phyloP scores from a whole-genome alignment of 2,329 filamentous ascomycete genomes.

The Aspergillus sojae region DNA sequence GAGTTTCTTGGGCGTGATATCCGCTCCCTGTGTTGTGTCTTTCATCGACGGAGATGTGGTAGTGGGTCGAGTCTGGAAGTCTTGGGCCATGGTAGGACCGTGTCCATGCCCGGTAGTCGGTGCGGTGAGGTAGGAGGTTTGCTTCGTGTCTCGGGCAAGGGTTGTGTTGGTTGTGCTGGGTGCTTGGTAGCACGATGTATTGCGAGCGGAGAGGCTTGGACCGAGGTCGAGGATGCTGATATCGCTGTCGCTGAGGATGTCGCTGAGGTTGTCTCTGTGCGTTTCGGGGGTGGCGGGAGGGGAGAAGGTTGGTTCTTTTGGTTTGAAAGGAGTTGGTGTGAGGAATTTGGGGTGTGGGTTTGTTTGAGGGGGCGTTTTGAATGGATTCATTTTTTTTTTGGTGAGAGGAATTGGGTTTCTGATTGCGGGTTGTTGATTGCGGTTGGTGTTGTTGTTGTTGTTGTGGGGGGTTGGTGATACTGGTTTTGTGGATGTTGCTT shows the following conservation, averaged over 20 bases:
- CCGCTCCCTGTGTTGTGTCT: neutral
- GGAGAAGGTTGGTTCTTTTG: neutral
- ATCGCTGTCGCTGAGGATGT: slow-evolving; percentile 26
- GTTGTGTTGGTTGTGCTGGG: neutral
- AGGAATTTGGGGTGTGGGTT: neutral
- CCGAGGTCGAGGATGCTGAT: slow-evolving; percentile 32
- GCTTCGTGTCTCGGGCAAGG: neutral
- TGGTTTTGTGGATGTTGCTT: neutral
- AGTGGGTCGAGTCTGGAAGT: neutral
- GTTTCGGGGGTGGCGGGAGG: neutral
- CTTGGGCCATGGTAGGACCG: neutral
- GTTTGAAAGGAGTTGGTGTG: neutral
- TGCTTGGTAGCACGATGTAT: neutral
- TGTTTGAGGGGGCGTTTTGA: neutral
- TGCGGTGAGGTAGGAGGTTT: neutral
- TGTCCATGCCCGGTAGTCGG: too few relatives aligned
- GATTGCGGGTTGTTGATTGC: neutral
- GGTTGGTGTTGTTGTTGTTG: neutral
- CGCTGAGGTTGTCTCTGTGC: neutral
- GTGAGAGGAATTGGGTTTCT: neutral
- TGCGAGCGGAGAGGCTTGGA: slow-evolving; percentile 14
- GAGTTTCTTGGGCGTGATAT: neutral
- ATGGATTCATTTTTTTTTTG: neutral
- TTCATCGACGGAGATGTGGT: neutral
- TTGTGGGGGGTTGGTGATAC: neutral